phyloP scores from a whole-genome alignment of 371 early-diverging fungal species.

The Mucor lusitanicus region DNA sequence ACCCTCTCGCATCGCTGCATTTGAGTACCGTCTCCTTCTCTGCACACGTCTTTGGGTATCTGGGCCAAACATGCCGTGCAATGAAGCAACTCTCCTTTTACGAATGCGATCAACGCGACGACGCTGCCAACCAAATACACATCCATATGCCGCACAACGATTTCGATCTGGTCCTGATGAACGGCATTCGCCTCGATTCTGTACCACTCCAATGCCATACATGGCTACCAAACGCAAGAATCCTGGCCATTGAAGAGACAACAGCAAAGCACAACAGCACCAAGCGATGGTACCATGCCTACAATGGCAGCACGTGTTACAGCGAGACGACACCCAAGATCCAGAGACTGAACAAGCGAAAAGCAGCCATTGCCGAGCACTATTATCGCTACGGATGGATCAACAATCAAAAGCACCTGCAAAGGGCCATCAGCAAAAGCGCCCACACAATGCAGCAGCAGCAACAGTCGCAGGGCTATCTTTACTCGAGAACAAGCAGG shows the following conservation, averaged over 20 bases:
- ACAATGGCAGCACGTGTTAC: neutral
- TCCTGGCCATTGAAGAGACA: neutral
- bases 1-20: conserved; percentile 1
- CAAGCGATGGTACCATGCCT: conserved; percentile 6
- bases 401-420: neutral
- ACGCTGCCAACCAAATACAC: neutral
- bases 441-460: neutral
- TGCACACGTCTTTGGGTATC: neutral
- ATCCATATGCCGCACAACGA: conserved; percentile 6
- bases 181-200: conserved; percentile 6
- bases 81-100: neutral
- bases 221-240: neutral
- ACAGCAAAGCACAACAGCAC: neutral
- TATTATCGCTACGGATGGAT: neutral
- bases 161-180: neutral
- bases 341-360: neutral
- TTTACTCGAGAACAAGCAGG: neutral
- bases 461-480: too few relatives aligned
- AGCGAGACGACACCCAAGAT: neutral
- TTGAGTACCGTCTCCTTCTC: conserved; percentile 2
- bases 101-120: conserved; percentile 6
- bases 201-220: neutral
- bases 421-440: neutral
- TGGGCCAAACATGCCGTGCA: neutral
- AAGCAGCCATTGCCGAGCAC: neutral